Conservation (phyloP, 179 eudicot species). For the Gypsophila paniculata region DNA sequence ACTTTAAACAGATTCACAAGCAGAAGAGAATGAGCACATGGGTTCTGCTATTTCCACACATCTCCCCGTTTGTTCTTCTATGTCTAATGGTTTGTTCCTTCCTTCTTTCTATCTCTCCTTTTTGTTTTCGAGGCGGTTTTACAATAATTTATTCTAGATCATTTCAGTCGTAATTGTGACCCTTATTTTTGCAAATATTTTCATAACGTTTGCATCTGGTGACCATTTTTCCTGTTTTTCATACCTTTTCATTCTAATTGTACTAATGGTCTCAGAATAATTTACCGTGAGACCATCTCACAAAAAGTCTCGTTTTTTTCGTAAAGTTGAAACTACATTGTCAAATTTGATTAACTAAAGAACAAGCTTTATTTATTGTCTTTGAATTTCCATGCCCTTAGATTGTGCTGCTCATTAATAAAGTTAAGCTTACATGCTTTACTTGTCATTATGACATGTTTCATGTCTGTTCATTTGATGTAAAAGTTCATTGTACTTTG, state of each 20-base stretch:
- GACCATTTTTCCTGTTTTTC: no score
- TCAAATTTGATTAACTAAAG: background rate
- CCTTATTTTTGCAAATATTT: no score
- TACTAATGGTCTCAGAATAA: no score
- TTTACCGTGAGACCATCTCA: no score
- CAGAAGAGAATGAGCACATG: slow-evolving; percentile 37
- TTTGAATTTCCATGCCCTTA: background rate
- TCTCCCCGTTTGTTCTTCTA: slow-evolving; percentile 53
- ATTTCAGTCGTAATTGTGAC: no score
- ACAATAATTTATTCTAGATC: no score
- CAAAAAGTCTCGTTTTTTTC: no score
- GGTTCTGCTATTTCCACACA: slow-evolving; percentile 32
- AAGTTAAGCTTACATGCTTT: slow-evolving; percentile 19
- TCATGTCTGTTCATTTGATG: slow-evolving; percentile 1
- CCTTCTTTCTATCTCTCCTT: no score
- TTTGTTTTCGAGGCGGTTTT: no score
- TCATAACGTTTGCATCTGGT: no score
- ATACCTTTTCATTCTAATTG: no score
- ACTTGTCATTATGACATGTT: slow-evolving; percentile 19
- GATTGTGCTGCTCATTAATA: background rate
- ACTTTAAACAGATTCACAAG: slow-evolving; percentile 45
- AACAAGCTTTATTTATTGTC: background rate
- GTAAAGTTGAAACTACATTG: background rate
- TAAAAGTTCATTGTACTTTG: background rate
- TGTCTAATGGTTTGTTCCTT: slow-evolving; percentile 50